Percentiles rank a stretch among this genome's conserved stretches.
phyloP scores from a whole-genome alignment of 2,329 filamentous ascomycete species.

The Curvularia lunata region DNA sequence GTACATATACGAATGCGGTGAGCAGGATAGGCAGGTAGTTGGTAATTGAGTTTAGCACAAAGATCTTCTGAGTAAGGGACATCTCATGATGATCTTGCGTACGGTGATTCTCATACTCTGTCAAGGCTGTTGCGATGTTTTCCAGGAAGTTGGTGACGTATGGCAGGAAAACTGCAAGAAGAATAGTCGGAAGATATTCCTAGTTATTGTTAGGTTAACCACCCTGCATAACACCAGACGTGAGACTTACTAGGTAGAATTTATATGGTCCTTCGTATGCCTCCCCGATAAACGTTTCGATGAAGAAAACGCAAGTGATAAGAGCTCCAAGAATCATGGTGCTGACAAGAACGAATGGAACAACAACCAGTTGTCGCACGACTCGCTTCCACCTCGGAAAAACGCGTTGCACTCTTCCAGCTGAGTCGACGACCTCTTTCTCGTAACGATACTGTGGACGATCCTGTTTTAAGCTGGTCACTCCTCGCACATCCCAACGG shows the following conservation, averaged over 20 bases:
- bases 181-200: constrained; percentile 44
- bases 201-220: constrained; percentile 17
- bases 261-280: constrained; percentile 45
- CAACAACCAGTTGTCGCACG: constrained; percentile 36
- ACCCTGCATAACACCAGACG: background rate
- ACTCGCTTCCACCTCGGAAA: constrained; percentile 44
- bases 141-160: constrained; percentile 40
- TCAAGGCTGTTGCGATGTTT: constrained; percentile 35
- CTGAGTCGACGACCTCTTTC: constrained; percentile 32
- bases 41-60: constrained; percentile 45
- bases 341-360: constrained; percentile 42
- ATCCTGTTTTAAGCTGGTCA: constrained; percentile 39
- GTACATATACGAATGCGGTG: constrained; percentile 43
- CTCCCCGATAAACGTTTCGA: constrained; percentile 44
- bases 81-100: constrained; percentile 42
- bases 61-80: constrained; percentile 45
- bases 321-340: constrained; percentile 36
- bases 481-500: constrained; percentile 43
- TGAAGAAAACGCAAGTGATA: constrained; percentile 38
- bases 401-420: constrained; percentile 32
- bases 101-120: constrained; percentile 45
- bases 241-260: constrained; percentile 31
- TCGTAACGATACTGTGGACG: constrained; percentile 40
- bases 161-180: constrained; percentile 40
- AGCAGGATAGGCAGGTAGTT: constrained; percentile 47